A percentile compares a stretch with the other conserved stretches of the same genome.
Conservation (phyloP, 495 filamentous ascomycete genomes). For the Penicillium macrosclerotiorum region DNA sequence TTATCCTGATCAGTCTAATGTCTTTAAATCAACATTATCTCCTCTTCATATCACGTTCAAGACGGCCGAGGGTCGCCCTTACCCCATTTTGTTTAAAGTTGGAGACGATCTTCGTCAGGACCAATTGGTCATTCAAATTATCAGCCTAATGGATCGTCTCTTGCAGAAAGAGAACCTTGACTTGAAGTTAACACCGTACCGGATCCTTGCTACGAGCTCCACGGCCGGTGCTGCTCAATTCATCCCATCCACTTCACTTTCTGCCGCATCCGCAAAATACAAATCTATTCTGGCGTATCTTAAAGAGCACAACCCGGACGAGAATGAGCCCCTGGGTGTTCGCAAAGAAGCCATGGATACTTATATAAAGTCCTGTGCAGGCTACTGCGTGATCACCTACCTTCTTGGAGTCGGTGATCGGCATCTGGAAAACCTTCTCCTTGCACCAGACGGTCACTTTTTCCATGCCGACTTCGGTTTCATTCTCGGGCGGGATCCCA, state of each 20-base stretch:
- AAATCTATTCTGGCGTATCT: slow-evolving; percentile 85
- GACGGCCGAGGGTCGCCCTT: slow-evolving; percentile 70
- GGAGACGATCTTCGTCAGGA: slow-evolving; percentile 97
- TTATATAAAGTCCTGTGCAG: slow-evolving; percentile 92
- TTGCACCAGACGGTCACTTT: slow-evolving; percentile 87
- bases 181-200: slow-evolving; percentile 91
- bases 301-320: slow-evolving; percentile 85
- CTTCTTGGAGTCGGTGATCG: slow-evolving; percentile 96
- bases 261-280: slow-evolving; percentile 75
- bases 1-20: slow-evolving; percentile 78
- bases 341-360: slow-evolving; percentile 92
- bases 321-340: slow-evolving; percentile 76
- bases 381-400: slow-evolving; percentile 99
- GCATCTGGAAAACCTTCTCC: slow-evolving; percentile 92
- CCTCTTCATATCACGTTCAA: slow-evolving; percentile 91
- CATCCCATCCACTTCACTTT: slow-evolving; percentile 79
- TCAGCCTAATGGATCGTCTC: slow-evolving; percentile 95
- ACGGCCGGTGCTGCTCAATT: slow-evolving; percentile 91
- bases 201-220: slow-evolving; percentile 88
- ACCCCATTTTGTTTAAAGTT: slow-evolving; percentile 94
- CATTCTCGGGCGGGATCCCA: slow-evolving; percentile 95
- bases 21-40: slow-evolving; percentile 92
- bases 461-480: slow-evolving; percentile 99
- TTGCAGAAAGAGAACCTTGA: slow-evolving; percentile 96
- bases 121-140: slow-evolving; percentile 96